Percentiles rank a stretch among this genome's conserved stretches.
These are phyloP conservation scores for Colletotrichum melonis DNA, from an alignment of 2,329 filamentous ascomycete genomes.

Conservation along the genomic window DNA sequence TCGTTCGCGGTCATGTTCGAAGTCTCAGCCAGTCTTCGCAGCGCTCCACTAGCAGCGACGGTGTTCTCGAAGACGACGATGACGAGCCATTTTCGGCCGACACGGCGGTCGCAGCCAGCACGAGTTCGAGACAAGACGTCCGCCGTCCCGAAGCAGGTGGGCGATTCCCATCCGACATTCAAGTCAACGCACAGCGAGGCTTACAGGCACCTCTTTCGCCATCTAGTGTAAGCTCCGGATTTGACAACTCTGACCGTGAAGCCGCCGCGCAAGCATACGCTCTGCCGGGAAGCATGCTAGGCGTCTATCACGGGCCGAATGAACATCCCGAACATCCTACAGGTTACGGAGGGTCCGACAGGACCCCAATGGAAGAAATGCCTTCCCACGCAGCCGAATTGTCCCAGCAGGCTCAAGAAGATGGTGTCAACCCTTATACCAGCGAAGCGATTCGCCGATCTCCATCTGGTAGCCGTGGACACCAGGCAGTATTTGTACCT, in stretches of 20 bases:
- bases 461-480: constrained; percentile 2
- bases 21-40: constrained; percentile 77
- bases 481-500: constrained; percentile 10
- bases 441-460: constrained; percentile 52
- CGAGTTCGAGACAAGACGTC: constrained; percentile 62
- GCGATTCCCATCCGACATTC: constrained; percentile 94
- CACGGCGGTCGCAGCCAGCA: constrained; percentile 65
- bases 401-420: constrained; percentile 61
- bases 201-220: constrained; percentile 83
- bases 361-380: constrained; percentile 58
- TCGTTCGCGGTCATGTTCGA: constrained; percentile 84
- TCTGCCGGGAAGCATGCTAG: constrained; percentile 49
- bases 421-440: constrained; percentile 69
- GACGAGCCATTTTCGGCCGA: constrained; percentile 71
- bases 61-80: constrained; percentile 76
- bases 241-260: constrained; percentile 61
- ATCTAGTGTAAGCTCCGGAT: constrained; percentile 82
- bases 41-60: constrained; percentile 77
- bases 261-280: constrained; percentile 69
- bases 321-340: constrained; percentile 19
- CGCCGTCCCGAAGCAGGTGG: constrained; percentile 90
- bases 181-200: constrained; percentile 81
- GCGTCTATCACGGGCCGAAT: not conserved
- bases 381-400: constrained; percentile 63
- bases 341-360: constrained; percentile 59